Evolutionary conservation across 192 early-diverging fungal species (phyloP), one percentile per base, ranked within the genome.

Genomic region (Gryganskiella cystojenkinii): DNA sequence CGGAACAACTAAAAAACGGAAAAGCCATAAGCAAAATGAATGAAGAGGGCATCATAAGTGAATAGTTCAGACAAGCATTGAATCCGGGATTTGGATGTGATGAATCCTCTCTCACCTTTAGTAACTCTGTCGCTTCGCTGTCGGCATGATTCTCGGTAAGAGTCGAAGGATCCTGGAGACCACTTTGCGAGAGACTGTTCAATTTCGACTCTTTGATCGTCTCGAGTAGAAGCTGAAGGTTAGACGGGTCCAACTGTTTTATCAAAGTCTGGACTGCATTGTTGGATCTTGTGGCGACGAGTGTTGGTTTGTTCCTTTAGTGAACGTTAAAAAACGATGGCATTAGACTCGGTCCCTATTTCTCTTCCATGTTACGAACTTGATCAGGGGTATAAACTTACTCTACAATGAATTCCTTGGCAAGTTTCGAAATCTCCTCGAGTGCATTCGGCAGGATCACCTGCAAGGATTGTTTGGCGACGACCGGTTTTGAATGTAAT

Each of bases 381-480:
- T 19, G 4, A 4, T n/a, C 19, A 13, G 19, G 19, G 19, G 47
- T 13, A 50, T 20, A 0, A 28, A 33, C 54, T 33, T 74, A 74
- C 71, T 74, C 64, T 1, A 74, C 10, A 27, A 58, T 20, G 24
- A 63, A 22, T 14, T 34, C 5, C 44, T 49, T 59, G 13, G 33
- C 35, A 8, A 58, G 50, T 2, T 34, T 2, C 4, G 31, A 56
- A 25, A 68, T n/a, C 9, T 68, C 65, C 15, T 50, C 34, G 2
- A 68, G 17, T 1, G 42, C 25, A 5, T 27, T 67, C 3, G 60
- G 19, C 15, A 76, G 17, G n/a, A n/a, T n/a, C n/a, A n/a, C n/a
- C n/a, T n/a, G n/a, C n/a, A n/a, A n/a, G n/a, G n/a, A n/a, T n/a
- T n/a, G n/a, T n/a, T n/a, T n/a, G n/a, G n/a, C n/a, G n/a, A n/a